Evolutionary conservation across 2,329 filamentous ascomycete genomes (phyloP).

Genomic region (Colletotrichum gloeosporioides): DNA sequence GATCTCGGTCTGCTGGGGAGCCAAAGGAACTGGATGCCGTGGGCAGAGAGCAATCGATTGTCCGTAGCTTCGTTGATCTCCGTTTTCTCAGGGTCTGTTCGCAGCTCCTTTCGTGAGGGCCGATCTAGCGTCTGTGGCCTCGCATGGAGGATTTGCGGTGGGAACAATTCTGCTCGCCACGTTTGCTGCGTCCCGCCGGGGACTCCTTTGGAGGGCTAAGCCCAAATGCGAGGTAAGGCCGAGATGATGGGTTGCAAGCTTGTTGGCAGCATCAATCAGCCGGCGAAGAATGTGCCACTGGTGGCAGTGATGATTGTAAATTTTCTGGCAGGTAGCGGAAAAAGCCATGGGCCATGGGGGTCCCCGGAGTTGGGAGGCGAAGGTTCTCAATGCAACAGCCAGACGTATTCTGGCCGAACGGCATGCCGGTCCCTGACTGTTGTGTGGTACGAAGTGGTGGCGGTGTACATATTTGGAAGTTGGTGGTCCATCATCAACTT

Average conservation of each 20-base stretch:
- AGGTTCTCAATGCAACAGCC: neutral
- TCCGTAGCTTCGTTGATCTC: neutral
- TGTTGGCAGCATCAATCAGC: neutral
- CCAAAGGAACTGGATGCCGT: neutral
- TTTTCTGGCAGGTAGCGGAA: neutral
- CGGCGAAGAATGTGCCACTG: neutral
- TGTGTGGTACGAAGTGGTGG: neutral
- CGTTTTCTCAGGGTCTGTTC: neutral
- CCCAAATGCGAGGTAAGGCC: neutral
- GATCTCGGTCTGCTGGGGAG: neutral
- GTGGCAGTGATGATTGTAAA: neutral
- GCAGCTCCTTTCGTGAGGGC: neutral
- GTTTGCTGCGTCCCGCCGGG: neutral
- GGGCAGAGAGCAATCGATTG: neutral
- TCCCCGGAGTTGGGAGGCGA: neutral
- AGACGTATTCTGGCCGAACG: neutral
- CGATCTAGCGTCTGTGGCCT: neutral
- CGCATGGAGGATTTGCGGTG: neutral
- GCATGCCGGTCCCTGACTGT: neutral
- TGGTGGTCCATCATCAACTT: neutral
- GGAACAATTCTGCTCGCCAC: constrained; percentile 11
- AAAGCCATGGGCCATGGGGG: neutral
- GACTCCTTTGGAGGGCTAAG: neutral
- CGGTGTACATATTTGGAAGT: neutral
- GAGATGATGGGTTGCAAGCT: neutral